phyloP scores from a whole-genome alignment of 1,139 yeast genomes.

The Yamadazyma jaroonii region DNA sequence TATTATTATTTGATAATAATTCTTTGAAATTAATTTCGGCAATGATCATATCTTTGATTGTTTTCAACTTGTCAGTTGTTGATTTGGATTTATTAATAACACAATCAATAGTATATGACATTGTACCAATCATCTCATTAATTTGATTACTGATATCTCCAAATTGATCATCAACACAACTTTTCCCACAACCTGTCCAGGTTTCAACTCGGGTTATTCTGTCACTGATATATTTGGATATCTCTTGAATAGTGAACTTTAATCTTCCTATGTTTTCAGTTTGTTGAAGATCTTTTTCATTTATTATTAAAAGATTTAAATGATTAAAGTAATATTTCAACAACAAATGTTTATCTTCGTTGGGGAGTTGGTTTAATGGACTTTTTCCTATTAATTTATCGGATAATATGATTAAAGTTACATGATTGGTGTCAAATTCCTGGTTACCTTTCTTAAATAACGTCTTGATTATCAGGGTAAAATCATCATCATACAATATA shows the following conservation, averaged over 20 bases:
- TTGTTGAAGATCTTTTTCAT: constrained; percentile 11
- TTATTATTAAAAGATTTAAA: constrained; percentile 35
- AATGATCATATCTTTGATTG: constrained; percentile 27
- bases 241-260: constrained; percentile 26
- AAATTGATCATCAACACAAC: constrained; percentile 19
- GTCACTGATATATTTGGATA: constrained; percentile 25
- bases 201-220: constrained; percentile 51
- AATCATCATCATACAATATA: constrained; percentile 3
- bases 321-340: constrained; percentile 43
- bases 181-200: constrained; percentile 49
- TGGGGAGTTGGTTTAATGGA: constrained; percentile 19
- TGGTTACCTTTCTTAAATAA: constrained; percentile 34
- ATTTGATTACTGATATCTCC: constrained; percentile 12
- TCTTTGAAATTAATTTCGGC: constrained; percentile 38
- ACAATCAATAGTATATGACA: constrained; percentile 28
- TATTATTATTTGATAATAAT: constrained; percentile 25
- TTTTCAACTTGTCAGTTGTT: constrained; percentile 22
- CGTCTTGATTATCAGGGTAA: constrained; percentile 17
- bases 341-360: constrained; percentile 29
- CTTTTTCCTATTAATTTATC: not conserved
- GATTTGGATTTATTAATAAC: constrained; percentile 23
- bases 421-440: constrained; percentile 34
- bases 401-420: constrained; percentile 32
- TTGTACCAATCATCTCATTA: constrained; percentile 28
- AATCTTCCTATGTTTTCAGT: constrained; percentile 14